Evolutionary conservation across 305 asterid species (phyloP).

Genomic region (Stenogyne calaminthoides): DNA sequence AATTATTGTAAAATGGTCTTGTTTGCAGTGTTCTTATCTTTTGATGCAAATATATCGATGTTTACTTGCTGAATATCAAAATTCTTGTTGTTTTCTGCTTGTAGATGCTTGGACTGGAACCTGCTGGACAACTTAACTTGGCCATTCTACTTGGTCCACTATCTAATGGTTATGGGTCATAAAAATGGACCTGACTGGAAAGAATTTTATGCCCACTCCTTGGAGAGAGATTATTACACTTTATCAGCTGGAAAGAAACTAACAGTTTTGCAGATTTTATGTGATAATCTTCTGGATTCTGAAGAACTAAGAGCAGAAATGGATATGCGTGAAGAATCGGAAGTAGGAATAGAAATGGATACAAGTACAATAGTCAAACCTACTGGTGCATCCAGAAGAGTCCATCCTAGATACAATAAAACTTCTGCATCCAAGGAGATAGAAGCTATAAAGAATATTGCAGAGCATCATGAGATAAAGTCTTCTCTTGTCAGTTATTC

Average conservation of each 20-base stretch:
- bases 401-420: conserved; percentile 66
- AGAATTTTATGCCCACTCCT: conserved; percentile 60
- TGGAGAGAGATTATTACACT: conserved; percentile 85
- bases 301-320: conserved; percentile 85
- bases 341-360: conserved; percentile 80
- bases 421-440: conserved; percentile 61
- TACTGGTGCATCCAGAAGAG: conserved; percentile 62
- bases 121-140: conserved; percentile 94
- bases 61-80: conserved; percentile 13
- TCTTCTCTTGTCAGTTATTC: conserved; percentile 35
- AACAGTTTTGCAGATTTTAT: conserved; percentile 76
- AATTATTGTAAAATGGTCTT: conserved; percentile 9
- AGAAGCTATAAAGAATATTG: conserved; percentile 45
- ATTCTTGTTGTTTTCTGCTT: conserved; percentile 21
- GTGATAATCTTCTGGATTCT: conserved; percentile 81
- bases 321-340: conserved; percentile 82
- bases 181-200: conserved; percentile 68
- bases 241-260: conserved; percentile 79
- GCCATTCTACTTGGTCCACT: conserved; percentile 84
- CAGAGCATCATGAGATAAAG: conserved; percentile 46
- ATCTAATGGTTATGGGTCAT: conserved; percentile 68
- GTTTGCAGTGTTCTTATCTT: conserved; percentile 21
- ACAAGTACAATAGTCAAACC: conserved; percentile 46
- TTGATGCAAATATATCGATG: not conserved
- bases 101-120: conserved; percentile 85